These are phyloP conservation scores for Plasmodium vivax DNA, from an alignment of 169 alveolate species.

Conservation along the genomic window DNA sequence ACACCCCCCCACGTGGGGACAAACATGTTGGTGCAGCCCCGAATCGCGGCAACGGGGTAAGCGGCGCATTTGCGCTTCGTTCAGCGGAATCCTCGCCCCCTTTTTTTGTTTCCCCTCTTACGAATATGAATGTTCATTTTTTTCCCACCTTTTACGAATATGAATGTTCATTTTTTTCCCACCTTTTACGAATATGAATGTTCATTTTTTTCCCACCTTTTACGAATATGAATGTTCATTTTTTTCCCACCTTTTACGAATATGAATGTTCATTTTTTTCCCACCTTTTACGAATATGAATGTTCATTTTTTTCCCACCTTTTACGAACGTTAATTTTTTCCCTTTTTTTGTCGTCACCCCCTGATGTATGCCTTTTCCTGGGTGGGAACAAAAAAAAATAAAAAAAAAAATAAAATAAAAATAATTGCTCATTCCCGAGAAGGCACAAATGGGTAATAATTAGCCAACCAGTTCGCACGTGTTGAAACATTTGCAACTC, in stretches of 20 bases:
- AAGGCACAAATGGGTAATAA: neutral
- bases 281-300: too few species aligned
- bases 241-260: neutral
- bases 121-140: neutral
- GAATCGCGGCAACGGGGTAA: neutral
- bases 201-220: too few species aligned
- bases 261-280: neutral
- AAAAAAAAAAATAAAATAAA: neutral
- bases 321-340: neutral
- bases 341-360: neutral
- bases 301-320: neutral
- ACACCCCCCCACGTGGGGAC: too few species aligned
- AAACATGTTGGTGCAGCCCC: neutral
- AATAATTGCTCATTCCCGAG: neutral
- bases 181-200: neutral
- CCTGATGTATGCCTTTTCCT: neutral
- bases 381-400: neutral
- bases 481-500: neutral
- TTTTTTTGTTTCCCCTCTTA: neutral
- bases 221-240: neutral
- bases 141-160: neutral
- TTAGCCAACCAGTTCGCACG: neutral
- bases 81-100: neutral
- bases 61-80: neutral
- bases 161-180: too few species aligned